These are phyloP conservation scores for Pichia sp. DNA, from an alignment of 1,139 yeast species.

Conservation along the genomic window DNA sequence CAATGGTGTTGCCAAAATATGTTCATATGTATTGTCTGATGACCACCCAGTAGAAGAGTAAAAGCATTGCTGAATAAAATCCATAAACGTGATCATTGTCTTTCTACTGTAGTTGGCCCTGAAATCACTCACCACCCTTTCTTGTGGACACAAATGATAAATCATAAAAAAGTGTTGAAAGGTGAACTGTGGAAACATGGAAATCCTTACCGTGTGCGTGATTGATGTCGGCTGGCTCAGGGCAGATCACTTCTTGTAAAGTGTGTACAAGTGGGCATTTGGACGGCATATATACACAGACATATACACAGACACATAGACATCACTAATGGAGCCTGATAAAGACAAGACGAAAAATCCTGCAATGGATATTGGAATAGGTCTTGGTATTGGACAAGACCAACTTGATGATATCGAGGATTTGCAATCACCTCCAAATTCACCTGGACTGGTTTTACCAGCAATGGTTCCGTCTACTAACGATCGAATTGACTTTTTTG, in stretches of 20 bases:
- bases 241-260: no score
- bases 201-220: no score
- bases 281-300: no score
- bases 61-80: conserved; percentile 69
- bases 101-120: background rate
- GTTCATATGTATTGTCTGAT: conserved; percentile 68
- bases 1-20: conserved; percentile 62
- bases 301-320: no score
- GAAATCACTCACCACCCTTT: no score
- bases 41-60: conserved; percentile 69
- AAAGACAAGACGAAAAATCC: no score
- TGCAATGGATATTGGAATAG: conserved; percentile 5
- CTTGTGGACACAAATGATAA: background rate
- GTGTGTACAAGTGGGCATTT: no score
- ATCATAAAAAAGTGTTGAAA: background rate
- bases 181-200: no score
- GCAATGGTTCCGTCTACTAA: conserved; percentile 19
- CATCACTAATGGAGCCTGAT: no score
- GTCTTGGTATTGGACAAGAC: conserved; percentile 8
- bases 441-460: conserved; percentile 31
- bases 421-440: conserved; percentile 27
- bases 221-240: no score
- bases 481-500: conserved; percentile 34
- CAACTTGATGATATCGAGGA: conserved; percentile 13
- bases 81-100: conserved; percentile 77